Percentiles rank a stretch among this genome's conserved stretches.
These are phyloP conservation scores for Pseudonitzschia multiseries DNA, from an alignment of 108 stramenopile species.

Conservation along the genomic window DNA sequence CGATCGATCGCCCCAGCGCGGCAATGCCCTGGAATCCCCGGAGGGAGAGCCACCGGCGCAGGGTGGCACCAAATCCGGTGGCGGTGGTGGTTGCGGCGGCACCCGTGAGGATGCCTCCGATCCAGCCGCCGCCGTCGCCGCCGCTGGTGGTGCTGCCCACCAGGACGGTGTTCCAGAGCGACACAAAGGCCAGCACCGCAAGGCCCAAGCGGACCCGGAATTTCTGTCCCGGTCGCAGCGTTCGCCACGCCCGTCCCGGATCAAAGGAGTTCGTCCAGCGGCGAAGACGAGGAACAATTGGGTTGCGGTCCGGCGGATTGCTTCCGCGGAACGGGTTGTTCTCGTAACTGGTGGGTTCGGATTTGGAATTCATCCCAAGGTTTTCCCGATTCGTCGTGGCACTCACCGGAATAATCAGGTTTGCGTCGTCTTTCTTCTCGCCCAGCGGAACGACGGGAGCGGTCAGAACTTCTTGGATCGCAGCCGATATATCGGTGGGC, in stretches of 20 bases:
- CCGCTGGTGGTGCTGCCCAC: background rate
- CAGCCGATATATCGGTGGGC: constrained; percentile 6
- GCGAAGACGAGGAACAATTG: background rate
- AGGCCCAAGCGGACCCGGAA: constrained; percentile 14
- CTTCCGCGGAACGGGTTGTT: no score
- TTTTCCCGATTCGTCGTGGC: background rate
- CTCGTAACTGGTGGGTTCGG: no score
- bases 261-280: background rate
- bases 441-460: constrained; percentile 1
- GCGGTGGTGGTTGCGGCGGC: background rate
- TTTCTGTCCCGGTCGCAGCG: constrained; percentile 2
- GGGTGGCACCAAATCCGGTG: background rate
- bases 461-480: background rate
- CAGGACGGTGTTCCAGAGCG: background rate
- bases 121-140: background rate
- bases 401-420: constrained; percentile 6
- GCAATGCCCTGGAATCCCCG: constrained; percentile 23
- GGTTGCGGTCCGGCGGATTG: no score
- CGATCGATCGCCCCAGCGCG: constrained; percentile 10
- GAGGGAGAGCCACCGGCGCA: background rate
- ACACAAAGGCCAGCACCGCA: background rate
- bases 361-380: no score
- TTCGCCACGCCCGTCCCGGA: background rate
- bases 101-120: background rate
- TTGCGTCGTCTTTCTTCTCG: background rate